Percentiles rank a stretch among this genome's conserved stretches.
Conservation (phyloP, 2,329 filamentous ascomycete genomes). For the Diaporthe velutina region DNA sequence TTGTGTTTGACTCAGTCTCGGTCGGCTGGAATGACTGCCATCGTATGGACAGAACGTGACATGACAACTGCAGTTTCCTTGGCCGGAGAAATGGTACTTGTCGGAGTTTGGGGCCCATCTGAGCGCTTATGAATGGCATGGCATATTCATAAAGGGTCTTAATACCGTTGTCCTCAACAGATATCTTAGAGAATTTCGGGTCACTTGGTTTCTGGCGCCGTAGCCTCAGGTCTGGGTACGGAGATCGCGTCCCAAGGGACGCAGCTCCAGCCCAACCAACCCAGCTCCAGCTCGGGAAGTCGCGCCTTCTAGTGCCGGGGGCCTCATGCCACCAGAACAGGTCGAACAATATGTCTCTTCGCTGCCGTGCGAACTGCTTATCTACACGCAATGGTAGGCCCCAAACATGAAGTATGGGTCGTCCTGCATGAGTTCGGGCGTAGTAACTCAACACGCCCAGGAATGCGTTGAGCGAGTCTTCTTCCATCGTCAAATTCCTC, state of each 20-base stretch:
- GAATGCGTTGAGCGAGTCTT: background rate
- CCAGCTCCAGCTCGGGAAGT: background rate
- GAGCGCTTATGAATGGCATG: background rate
- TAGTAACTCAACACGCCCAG: background rate
- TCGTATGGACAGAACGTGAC: background rate
- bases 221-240: background rate
- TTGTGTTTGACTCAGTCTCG: background rate
- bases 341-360: background rate
- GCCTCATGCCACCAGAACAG: background rate
- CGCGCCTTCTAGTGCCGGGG: background rate
- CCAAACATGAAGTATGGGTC: background rate
- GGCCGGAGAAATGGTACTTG: background rate
- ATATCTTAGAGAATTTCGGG: background rate
- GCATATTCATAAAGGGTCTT: background rate
- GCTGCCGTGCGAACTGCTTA: too few relatives aligned
- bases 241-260: background rate
- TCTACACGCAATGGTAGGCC: background rate
- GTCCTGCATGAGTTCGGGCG: background rate
- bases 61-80: background rate
- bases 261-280: background rate
- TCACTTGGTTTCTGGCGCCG: background rate
- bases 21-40: background rate
- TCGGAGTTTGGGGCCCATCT: background rate
- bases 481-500: background rate
- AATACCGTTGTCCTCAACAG: background rate